Base-by-base conservation (phyloP, 2,329 filamentous ascomycete genomes). In the Aspergillus transmontanensis region DNA sequence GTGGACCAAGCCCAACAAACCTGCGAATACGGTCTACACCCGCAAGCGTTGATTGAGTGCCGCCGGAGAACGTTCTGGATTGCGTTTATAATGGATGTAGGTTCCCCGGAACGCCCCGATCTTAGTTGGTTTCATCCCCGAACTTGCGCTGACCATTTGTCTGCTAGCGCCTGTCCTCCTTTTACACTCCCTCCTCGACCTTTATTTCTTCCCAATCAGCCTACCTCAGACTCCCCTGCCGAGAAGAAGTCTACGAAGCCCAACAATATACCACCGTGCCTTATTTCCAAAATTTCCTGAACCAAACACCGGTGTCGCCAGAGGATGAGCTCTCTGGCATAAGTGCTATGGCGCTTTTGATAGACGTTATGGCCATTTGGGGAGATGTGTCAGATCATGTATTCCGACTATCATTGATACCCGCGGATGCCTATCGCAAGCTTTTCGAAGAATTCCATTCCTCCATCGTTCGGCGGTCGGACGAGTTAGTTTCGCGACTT, bases 41-140 rank as follows among this genome's bases (percentile, higher is more conserved):
- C 81, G 62, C 76, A 77, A 57, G 86, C 85, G 34, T 85, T 89
- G 68, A 83, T 85, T 28, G 90, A 93, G 76, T 89, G 88, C 69
- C 84, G 87, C 64, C 84, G 90, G 66, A 83, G 90, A 61, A 92
- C 89, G 0, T 89, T 92, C 71, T 93, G 90, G 90, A 86, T 87
- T 32, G 84, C 87, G 58, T 91, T 89, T 68, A 79, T 92, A 68
- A 84, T 91, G 74, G 90, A 93, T 76, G 83, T 85, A 76, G 80
- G 82, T 58, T 30, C 32, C 21, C 30, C 48, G 28, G 19, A 34
- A n/a, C 28, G 28, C 6, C 28, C 12, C 32, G 28, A 26, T 36
- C 30, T 46, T 28, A 4, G 46, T 69, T 67, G 71, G 68, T 50
- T 32, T 6, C 26, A 48, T 4, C 11, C n/a, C 69, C 66, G 11